A percentile compares a stretch with the other conserved stretches of the same genome.
These are phyloP conservation scores for Trichoderma orchidacearum DNA, from an alignment of 495 filamentous ascomycete genomes.

Conservation along the genomic window DNA sequence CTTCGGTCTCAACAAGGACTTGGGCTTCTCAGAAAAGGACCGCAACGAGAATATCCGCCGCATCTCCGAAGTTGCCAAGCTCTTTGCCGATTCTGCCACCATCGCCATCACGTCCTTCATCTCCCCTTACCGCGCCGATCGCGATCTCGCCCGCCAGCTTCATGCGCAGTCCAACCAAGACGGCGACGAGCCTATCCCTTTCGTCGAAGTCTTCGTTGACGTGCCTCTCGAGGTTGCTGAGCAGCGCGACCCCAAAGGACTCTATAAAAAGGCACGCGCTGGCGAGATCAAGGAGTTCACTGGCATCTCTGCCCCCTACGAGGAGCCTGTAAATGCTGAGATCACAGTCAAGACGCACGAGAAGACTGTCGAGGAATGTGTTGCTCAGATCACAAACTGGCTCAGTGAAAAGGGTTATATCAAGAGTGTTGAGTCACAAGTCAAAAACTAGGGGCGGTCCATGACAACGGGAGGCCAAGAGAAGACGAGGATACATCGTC, in stretches of 20 bases:
- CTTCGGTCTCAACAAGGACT: conserved; percentile 93
- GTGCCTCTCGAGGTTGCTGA: conserved; percentile 84
- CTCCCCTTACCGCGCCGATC: conserved; percentile 80
- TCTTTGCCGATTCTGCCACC: conserved; percentile 81
- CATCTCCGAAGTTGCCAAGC: conserved; percentile 90
- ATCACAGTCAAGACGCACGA: conserved; percentile 68
- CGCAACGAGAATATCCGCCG: conserved; percentile 94
- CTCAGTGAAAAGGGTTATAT: conserved; percentile 41
- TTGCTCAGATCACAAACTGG: conserved; percentile 68
- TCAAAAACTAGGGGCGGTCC: background rate
- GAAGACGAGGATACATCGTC: background rate
- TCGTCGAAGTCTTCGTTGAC: conserved; percentile 88
- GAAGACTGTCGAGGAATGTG: conserved; percentile 71
- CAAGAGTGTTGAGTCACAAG: background rate
- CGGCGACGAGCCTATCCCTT: conserved; percentile 50
- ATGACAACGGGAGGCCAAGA: background rate
- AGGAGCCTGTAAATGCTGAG: conserved; percentile 76
- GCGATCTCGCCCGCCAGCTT: conserved; percentile 63
- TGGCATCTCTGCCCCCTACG: conserved; percentile 85
- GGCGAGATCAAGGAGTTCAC: conserved; percentile 97
- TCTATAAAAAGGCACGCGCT: conserved; percentile 91
- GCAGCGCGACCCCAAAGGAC: conserved; percentile 85
- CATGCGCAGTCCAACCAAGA: conserved; percentile 42
- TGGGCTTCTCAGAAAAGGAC: conserved; percentile 86
- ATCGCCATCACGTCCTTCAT: conserved; percentile 94